Conservation (phyloP, 768 basidiomycete genomes). For the Pulveroboletus sp. region DNA sequence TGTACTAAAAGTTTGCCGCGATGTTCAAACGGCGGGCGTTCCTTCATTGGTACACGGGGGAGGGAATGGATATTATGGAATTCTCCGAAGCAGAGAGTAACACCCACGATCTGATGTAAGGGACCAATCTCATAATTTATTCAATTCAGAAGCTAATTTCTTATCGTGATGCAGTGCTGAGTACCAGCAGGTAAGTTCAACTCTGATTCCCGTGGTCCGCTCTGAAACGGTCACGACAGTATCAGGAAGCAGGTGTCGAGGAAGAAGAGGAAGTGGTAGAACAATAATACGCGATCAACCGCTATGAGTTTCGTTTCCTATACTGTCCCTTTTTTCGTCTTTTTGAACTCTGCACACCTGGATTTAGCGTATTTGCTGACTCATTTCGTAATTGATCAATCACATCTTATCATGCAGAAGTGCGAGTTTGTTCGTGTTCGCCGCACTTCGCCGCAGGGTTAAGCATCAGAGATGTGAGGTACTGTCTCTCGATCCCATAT, state of each 20-base stretch:
- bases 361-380: conserved; percentile 14
- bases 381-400: conserved; percentile 22
- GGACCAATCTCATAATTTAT: conserved; percentile 7
- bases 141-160: conserved; percentile 1
- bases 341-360: background rate
- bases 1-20: conserved; percentile 49
- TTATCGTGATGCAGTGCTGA: conserved; percentile 56
- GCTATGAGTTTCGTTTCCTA: background rate
- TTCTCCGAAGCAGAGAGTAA: conserved; percentile 89
- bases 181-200: conserved; percentile 69
- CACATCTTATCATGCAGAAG: background rate
- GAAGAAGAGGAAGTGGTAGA: conserved; percentile 32
- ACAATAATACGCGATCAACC: conserved; percentile 23
- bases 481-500: background rate
- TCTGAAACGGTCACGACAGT: conserved; percentile 32
- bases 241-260: conserved; percentile 51
- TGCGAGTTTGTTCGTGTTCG: background rate
- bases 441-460: background rate
- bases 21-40: conserved; percentile 88
- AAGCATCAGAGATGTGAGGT: background rate
- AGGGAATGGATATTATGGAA: conserved; percentile 84
- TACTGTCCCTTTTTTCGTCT: background rate
- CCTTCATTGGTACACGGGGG: conserved; percentile 87
- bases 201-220: background rate
- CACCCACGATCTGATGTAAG: conserved; percentile 73